Percentiles rank a stretch among this genome's conserved stretches.
These are phyloP conservation scores for Annulohypoxylon maeteangense DNA, from an alignment of 495 filamentous ascomycete species.

Conservation along the genomic window DNA sequence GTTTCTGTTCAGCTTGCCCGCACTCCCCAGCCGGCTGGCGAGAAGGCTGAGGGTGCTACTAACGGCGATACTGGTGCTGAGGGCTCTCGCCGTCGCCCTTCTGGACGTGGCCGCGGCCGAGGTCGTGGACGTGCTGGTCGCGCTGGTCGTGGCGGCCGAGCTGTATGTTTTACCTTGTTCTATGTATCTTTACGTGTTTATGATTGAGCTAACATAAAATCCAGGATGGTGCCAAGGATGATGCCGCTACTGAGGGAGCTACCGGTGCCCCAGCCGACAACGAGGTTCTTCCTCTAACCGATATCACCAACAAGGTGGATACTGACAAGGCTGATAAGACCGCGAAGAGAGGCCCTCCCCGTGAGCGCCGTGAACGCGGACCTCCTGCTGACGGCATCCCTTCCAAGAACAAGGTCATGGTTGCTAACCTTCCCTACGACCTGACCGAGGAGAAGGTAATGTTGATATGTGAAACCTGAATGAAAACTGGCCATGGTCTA, in stretches of 20 bases:
- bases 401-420: conserved; percentile 99
- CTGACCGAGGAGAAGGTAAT: conserved; percentile 93
- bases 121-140: conserved; percentile 78
- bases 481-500: conserved; percentile 46
- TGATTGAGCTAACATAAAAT: conserved; percentile 26
- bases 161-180: conserved; percentile 63
- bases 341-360: conserved; percentile 59
- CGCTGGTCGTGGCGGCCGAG: conserved; percentile 78
- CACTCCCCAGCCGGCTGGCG: conserved; percentile 88
- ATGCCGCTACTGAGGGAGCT: conserved; percentile 55
- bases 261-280: conserved; percentile 53
- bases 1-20: conserved; percentile 98
- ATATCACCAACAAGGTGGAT: conserved; percentile 63
- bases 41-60: conserved; percentile 75
- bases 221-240: conserved; percentile 61
- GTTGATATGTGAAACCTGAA: not conserved
- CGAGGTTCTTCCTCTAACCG: conserved; percentile 63
- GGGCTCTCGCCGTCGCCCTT: conserved; percentile 79
- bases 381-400: conserved; percentile 97
- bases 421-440: conserved; percentile 98
- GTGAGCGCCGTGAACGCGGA: conserved; percentile 83
- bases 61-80: conserved; percentile 76
- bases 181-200: not conserved
- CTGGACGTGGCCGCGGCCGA: conserved; percentile 74
- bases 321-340: conserved; percentile 56